Percentiles rank a stretch among this genome's conserved stretches.
Evolutionary conservation across 2,329 filamentous ascomycete species (phyloP).

Genomic region (Proliferodiscus dingleyae): DNA sequence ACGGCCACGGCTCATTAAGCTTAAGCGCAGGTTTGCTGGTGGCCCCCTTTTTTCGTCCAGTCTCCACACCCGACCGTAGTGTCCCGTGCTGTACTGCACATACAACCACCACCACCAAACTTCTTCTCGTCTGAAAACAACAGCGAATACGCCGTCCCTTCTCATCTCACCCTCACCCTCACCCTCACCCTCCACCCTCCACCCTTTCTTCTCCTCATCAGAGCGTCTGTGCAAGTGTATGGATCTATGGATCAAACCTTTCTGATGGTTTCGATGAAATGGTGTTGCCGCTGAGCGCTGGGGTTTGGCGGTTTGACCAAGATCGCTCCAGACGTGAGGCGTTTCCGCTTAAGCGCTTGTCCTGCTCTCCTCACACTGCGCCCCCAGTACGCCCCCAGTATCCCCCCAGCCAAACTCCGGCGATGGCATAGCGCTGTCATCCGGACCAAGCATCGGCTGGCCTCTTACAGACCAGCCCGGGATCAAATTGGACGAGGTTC

Average conservation of each 20-base stretch:
- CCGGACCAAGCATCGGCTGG: slow-evolving; percentile 7
- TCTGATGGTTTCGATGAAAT: slow-evolving; percentile 11
- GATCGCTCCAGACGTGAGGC: slow-evolving; percentile 16
- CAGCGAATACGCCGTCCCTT: not conserved
- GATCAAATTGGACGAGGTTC: slow-evolving; percentile 13
- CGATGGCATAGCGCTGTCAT: slow-evolving; percentile 4
- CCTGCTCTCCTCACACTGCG: not conserved
- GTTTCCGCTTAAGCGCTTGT: slow-evolving; percentile 23
- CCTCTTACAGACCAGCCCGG: slow-evolving; percentile 9
- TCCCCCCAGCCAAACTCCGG: not conserved
- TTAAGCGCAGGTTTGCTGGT: no score
- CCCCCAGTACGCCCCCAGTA: not conserved
- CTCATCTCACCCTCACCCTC: slow-evolving; percentile 4
- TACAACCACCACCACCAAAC: not conserved
- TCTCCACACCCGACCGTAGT: not conserved
- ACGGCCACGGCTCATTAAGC: no score
- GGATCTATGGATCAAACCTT: slow-evolving; percentile 5
- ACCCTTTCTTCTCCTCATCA: no score
- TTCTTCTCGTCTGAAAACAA: not conserved
- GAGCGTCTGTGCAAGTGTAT: not conserved
- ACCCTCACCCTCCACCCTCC: no score
- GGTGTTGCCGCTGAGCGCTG: slow-evolving; percentile 7
- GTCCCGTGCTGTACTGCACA: no score
- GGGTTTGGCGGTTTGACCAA: slow-evolving; percentile 21
- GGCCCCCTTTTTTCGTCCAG: not conserved